A percentile compares a stretch with the other conserved stretches of the same genome.
Evolutionary conservation across 2,329 filamentous ascomycete species (phyloP).

Genomic region (Clarireedia sp.): DNA sequence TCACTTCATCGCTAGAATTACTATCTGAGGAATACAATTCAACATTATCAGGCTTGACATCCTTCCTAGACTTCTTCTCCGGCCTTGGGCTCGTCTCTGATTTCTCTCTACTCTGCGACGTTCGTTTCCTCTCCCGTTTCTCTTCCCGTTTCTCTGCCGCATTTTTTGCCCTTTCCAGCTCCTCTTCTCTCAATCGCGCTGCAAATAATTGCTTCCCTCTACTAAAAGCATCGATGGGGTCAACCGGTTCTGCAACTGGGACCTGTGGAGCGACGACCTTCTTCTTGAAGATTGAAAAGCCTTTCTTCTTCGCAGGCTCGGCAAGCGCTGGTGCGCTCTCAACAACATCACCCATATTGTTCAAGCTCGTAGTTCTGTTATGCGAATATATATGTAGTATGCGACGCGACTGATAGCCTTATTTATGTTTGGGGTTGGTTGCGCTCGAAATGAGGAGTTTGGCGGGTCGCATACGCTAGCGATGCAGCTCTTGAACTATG

Average conservation of each 20-base stretch:
- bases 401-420: not conserved
- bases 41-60: constrained; percentile 8
- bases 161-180: constrained; percentile 30
- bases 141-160: constrained; percentile 16
- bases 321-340: constrained; percentile 1
- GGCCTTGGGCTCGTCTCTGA: constrained; percentile 16
- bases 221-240: constrained; percentile 38
- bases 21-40: constrained; percentile 13
- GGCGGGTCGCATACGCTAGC: not conserved
- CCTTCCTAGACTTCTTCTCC: constrained; percentile 20
- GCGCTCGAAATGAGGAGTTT: not conserved
- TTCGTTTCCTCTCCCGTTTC: constrained; percentile 18
- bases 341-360: constrained; percentile 7
- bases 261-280: constrained; percentile 38
- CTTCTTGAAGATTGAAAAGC: constrained; percentile 44
- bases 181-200: constrained; percentile 36
- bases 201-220: constrained; percentile 39
- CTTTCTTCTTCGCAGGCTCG: constrained; percentile 19
- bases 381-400: not conserved
- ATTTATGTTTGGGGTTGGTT: not conserved
- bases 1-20: constrained; percentile 9
- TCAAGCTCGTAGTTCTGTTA: not conserved
- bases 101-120: constrained; percentile 20
- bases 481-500: not conserved
- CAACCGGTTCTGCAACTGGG: constrained; percentile 29